Base-by-base conservation (phyloP, 805 yeast genomes). In the Cephaloascus albidus region DNA sequence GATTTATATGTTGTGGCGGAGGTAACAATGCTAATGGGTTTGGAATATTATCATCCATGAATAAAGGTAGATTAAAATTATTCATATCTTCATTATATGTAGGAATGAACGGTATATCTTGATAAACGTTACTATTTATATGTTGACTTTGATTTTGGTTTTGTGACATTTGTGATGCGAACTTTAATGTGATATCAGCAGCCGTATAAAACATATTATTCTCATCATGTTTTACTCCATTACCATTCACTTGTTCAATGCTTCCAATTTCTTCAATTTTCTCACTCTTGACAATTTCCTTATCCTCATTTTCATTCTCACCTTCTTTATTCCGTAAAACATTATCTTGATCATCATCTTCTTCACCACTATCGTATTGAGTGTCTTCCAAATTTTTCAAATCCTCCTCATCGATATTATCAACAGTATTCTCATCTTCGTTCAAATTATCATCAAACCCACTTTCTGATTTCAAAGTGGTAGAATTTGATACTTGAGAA, bases 111-210 rank as follows among this genome's bases (percentile, higher is more conserved):
- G 6, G 28, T n/a, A n/a, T n/a, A n/a, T n/a, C n/a, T n/a, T n/a
- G n/a, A n/a, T n/a, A n/a, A 23, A 12, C 6, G 12, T 23, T 23
- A 6, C 6, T 8, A 23, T 23, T 23, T 12, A 23, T 8, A 23
- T 23, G 28, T 8, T 23, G 6, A 23, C 12, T 23, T 23, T 23
- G 28, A 8, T 8, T 6, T 23, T 23, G 28, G 28, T 23, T 23
- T 23, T 23, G 28, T 8, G 28, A 23, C 31, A 47, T 42, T 18
- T 49, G 53, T 4, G 57, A 45, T 2, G 59, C 57, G 37, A 57
- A 39, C 34, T 46, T 54, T 39, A 56, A 37, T 0, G 57, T 47
- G 27, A 57, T 40, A 40, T 57, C 61, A 12, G 60, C 57, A 26
- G 58, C 59, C n/a, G 50, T 49, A 8, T 48, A 35, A 30, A 46